Percentiles rank a stretch among this genome's conserved stretches.
These are phyloP conservation scores for Annulohypoxylon maeteangense DNA, from an alignment of 495 filamentous ascomycete species.

Conservation along the genomic window DNA sequence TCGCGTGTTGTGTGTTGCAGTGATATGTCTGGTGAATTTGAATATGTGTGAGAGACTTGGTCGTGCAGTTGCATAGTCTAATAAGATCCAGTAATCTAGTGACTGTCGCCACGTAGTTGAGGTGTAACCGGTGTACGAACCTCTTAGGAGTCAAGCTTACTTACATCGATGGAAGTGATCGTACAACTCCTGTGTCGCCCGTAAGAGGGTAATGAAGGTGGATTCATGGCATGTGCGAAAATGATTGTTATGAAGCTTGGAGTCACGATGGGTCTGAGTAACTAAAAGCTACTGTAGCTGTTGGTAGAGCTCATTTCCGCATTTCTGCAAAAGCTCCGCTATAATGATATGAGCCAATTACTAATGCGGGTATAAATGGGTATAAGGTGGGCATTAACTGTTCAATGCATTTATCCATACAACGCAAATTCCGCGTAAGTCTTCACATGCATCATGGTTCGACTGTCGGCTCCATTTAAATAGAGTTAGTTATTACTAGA, in stretches of 20 bases:
- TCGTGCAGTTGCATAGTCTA: neutral
- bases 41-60: neutral
- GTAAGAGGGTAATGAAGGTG: neutral
- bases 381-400: neutral
- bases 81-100: neutral
- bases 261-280: neutral
- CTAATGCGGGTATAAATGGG: neutral
- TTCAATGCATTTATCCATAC: neutral
- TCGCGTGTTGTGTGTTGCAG: neutral
- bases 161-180: neutral
- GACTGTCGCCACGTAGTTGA: neutral
- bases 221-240: neutral
- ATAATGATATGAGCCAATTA: neutral
- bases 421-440: neutral
- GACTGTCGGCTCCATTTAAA: constrained; percentile 6
- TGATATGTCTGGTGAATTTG: neutral
- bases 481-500: constrained; percentile 20
- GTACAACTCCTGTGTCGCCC: neutral
- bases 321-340: neutral
- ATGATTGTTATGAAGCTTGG: neutral
- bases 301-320: neutral
- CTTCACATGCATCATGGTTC: constrained; percentile 31
- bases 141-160: neutral
- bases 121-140: neutral
- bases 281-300: neutral